Evolutionary conservation across 768 basidiomycete species (phyloP).

Genomic region (Pisolithus microcarpus): DNA sequence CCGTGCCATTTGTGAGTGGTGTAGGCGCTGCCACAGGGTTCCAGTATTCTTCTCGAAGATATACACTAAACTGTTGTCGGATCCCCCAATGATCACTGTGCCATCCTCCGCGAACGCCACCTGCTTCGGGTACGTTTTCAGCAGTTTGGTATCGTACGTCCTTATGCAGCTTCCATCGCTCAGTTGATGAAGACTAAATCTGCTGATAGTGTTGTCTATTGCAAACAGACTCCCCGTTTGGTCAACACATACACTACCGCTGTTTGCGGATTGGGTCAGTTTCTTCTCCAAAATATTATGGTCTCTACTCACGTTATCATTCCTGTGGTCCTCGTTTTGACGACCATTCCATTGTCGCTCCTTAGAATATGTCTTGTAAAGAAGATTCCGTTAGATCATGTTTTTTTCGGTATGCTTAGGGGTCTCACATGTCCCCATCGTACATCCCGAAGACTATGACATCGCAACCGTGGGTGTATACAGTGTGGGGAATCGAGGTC

Average conservation of each 20-base stretch:
- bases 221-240: not conserved
- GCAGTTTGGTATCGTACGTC: conserved; percentile 2
- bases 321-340: not conserved
- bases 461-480: not conserved
- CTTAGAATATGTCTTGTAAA: not conserved
- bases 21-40: not conserved
- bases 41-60: conserved; percentile 2
- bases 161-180: conserved; percentile 2
- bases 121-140: conserved; percentile 6
- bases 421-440: not conserved
- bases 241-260: not conserved
- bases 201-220: conserved; percentile 3
- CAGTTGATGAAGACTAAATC: not conserved
- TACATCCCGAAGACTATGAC: not conserved
- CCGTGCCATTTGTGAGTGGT: not conserved
- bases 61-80: not conserved
- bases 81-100: not conserved
- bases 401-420: not conserved
- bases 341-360: not conserved
- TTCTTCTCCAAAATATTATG: not conserved
- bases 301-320: not conserved
- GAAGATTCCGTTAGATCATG: not conserved
- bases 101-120: not conserved
- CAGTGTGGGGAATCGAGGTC: not conserved
- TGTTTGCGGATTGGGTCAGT: not conserved